Conservation (phyloP, 805 yeast genomes). For the Grigorovia humatica region DNA sequence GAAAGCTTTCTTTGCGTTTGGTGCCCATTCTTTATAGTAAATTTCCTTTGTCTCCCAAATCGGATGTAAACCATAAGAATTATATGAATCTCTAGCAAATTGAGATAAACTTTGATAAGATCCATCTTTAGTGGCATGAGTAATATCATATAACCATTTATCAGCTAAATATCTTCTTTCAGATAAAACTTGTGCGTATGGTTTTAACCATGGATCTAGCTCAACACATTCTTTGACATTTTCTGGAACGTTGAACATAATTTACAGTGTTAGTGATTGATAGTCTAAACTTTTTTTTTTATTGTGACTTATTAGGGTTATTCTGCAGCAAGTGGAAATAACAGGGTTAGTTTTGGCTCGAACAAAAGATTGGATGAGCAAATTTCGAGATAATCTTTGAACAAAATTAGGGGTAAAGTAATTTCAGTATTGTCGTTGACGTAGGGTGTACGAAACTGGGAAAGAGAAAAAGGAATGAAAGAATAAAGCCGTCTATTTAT, state of each 20-base stretch:
- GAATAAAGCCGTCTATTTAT: too few relatives aligned
- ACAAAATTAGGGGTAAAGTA: too few relatives aligned
- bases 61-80: constrained; percentile 67
- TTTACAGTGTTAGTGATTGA: background rate
- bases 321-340: too few relatives aligned
- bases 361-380: too few relatives aligned
- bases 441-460: too few relatives aligned
- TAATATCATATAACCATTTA: constrained; percentile 48
- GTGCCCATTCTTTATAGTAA: constrained; percentile 76
- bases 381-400: too few relatives aligned
- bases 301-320: too few relatives aligned
- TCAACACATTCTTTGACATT: constrained; percentile 52
- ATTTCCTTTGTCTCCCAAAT: constrained; percentile 42
- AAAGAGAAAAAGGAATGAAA: too few relatives aligned
- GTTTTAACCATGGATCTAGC: constrained; percentile 80
- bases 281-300: background rate
- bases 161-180: constrained; percentile 58
- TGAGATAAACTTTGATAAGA: constrained; percentile 55
- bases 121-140: constrained; percentile 27
- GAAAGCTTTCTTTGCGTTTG: constrained; percentile 66
- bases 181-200: constrained; percentile 56
- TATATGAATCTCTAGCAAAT: constrained; percentile 65
- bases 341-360: too few relatives aligned
- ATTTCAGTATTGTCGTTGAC: too few relatives aligned
- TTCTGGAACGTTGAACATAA: constrained; percentile 22